Evolutionary conservation across 306 rosid genomes (phyloP), one percentile per base, ranked within the genome.

Genomic region (Rubus parviflorus): DNA sequence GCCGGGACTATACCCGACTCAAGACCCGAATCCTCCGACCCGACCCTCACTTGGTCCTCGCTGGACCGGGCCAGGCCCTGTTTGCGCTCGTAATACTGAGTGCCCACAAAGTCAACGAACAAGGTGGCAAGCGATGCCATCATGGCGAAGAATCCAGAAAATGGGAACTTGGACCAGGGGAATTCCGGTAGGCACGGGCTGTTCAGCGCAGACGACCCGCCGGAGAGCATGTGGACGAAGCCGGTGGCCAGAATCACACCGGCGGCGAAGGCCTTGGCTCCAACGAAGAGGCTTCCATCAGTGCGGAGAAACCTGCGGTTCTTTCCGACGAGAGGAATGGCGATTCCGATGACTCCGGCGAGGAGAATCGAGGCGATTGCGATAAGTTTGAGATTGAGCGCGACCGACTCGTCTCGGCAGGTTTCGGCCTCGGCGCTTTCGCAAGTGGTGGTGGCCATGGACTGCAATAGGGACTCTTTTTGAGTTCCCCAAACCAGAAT

Each of bases 231-330:
- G 85, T 96, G 99, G 38, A 96, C 99, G 57, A 96, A 96, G 0
- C 96, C 99, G 22, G 99, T 96, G 2, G 98, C 93, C 0, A 96
- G 90, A 47, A 96, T 96, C 0, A 96, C 99, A 0, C 99, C 98
- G 6, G 99, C 99, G 8, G 99, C 98, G 58, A 96, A 96, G 4
- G 99, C 96, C 72, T 95, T 94, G 0, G 96, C 86, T 0, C 89
- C 89, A 0, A 95, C 90, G 65, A 95, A 95, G 52, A 90, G 80
- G 78, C 82, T 92, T 0, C 99, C 86, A 62, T 95, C 99, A 7
- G 97, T 88, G 6, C 87, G 86, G 16, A 95, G 91, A 60, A 86
- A 88, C 1, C 88, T 72, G 2, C 91, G 82, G 52, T 84, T 88
- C 65, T 49, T 89, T 0, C 97, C 96, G 58, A 87, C 57, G 20